Base-by-base conservation (phyloP, 441 rosid species). In the Capsella rubella region DNA sequence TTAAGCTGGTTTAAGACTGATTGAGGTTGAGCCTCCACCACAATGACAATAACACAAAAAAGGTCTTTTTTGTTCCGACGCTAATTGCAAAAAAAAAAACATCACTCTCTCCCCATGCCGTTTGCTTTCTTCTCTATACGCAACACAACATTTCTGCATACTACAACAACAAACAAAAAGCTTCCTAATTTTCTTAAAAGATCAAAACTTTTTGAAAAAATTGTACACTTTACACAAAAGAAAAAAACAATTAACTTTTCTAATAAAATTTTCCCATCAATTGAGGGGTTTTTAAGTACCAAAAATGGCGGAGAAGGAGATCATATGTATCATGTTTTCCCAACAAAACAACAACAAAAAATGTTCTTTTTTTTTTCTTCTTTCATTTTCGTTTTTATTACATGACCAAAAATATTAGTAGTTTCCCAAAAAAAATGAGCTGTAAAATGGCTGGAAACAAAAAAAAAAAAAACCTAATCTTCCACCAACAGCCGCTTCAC, bases 401-500 rank as follows among this genome's bases (percentile, higher is more conserved):
- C 14, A 43, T 56, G 45, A 64, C 63, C 43, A 49, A 35, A 45
- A 50, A 51, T 43, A 51, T 11, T 8, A 10, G 46, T 31, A 21
- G 25, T 34, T 43, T 6, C 13, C 46, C 25, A 21, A 21, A 60
- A 42, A 42, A 68, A 75, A 75, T 69, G 66, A 73, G 86, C 74
- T 80, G 84, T 81, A 68, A 76, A 83, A 83, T 47, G 67, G 79
- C 77, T 72, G 87, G 80, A 76, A 80, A 6, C 8, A 32, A 32
- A 25, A 11, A 9, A 6, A 47, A 52, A 32, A 56, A 56, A 56
- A 56, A 86, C 84, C 97, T 90, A 84, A 87, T 86, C 86, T 62
- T 83, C 81, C 88, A 91, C 74, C 83, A 93, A 93, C 32, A 64
- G 61, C 16, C 77, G 79, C 54, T 81, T 89, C 89, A 90, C 97